phyloP scores from a whole-genome alignment of 108 stramenopile genomes.

The Stephanodiscus triporus region DNA sequence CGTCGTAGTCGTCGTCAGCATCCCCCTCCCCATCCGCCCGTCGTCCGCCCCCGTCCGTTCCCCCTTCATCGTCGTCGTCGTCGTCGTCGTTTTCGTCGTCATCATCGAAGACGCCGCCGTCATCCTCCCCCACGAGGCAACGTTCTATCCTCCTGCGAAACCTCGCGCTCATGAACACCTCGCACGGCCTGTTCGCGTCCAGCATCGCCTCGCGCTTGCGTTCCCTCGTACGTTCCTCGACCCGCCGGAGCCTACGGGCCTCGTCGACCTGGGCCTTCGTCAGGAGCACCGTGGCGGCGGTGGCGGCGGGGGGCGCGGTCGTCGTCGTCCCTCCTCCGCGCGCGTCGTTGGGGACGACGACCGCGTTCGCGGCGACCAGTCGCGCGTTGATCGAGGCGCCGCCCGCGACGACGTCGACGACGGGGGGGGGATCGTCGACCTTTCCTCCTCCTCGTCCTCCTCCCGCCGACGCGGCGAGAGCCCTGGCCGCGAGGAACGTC shows the following conservation, averaged over 20 bases:
- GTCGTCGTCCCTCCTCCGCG: neutral
- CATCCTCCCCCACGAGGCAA: constrained; percentile 50
- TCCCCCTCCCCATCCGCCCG: constrained; percentile 34
- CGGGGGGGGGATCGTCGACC: neutral
- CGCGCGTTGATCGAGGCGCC: constrained; percentile 28
- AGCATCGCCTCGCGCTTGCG: constrained; percentile 75
- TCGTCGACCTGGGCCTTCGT: constrained; percentile 35
- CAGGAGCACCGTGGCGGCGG: neutral
- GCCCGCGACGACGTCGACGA: constrained; percentile 6
- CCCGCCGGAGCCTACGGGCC: constrained; percentile 46
- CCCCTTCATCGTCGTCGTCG: constrained; percentile 29
- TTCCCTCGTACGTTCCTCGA: constrained; percentile 57
- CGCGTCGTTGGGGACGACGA: neutral
- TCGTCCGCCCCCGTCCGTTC: no score
- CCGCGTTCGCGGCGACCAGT: constrained; percentile 7
- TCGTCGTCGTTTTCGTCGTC: constrained; percentile 53
- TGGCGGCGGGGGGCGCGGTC: no score
- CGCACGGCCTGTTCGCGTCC: constrained; percentile 76
- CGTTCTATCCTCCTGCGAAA: constrained; percentile 71
- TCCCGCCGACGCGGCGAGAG: neutral
- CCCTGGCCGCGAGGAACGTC: constrained; percentile 72
- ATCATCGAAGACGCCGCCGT: constrained; percentile 26
- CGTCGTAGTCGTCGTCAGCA: constrained; percentile 22
- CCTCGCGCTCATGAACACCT: constrained; percentile 72
- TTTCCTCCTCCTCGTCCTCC: no score